These are phyloP conservation scores for Russula sp. DNA, from an alignment of 768 basidiomycete species.

Conservation along the genomic window DNA sequence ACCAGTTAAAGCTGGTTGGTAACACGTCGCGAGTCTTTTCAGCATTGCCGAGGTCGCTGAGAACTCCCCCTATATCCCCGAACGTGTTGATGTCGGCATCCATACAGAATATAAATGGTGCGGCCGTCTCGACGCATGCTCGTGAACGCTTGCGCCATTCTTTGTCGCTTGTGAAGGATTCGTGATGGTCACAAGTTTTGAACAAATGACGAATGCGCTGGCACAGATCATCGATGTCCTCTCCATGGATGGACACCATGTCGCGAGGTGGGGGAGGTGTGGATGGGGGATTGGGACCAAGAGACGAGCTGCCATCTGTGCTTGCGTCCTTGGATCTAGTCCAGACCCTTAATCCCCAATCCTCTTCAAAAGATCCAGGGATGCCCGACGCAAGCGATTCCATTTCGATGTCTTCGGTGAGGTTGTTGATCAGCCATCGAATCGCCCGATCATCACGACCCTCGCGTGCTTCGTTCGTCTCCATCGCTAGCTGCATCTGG, in stretches of 20 bases:
- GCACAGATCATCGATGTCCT: no score
- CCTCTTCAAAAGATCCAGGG: constrained; percentile 14
- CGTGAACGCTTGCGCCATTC: constrained; percentile 9
- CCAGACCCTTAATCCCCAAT: constrained; percentile 14
- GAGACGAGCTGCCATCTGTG: not conserved
- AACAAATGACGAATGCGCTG: constrained; percentile 16
- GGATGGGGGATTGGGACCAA: not conserved
- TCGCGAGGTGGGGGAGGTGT: no score
- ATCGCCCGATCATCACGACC: constrained; percentile 21
- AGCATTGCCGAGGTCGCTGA: constrained; percentile 10
- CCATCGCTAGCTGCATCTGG: constrained; percentile 18
- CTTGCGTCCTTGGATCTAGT: not conserved
- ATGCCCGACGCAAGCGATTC: constrained; percentile 19
- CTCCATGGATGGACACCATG: no score
- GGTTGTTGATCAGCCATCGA: not conserved
- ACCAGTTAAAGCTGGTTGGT: constrained; percentile 3
- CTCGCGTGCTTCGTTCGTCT: not conserved
- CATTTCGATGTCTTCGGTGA: constrained; percentile 17
- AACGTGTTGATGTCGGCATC: constrained; percentile 9
- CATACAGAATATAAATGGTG: constrained; percentile 19
- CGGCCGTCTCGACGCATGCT: not conserved
- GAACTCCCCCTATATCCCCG: constrained; percentile 14
- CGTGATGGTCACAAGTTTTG: constrained; percentile 11
- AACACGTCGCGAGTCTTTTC: not conserved
- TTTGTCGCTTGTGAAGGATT: not conserved